Evolutionary conservation across 1,139 yeast species (phyloP).

Genomic region (Debaryomycetaceae sp.): DNA sequence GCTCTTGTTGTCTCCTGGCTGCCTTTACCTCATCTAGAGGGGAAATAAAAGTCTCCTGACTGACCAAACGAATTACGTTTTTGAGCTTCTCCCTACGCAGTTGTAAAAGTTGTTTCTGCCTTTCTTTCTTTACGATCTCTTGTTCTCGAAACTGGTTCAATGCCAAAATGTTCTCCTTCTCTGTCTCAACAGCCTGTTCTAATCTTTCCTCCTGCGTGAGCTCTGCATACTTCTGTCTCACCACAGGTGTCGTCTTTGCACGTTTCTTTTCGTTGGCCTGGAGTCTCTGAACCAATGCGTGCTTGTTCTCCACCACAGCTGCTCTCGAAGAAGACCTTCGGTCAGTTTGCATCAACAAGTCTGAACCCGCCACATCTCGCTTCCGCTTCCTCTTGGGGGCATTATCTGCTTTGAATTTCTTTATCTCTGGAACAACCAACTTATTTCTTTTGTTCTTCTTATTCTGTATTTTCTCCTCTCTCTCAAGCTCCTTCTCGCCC

Average conservation of each 20-base stretch:
- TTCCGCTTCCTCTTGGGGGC: conserved; percentile 12
- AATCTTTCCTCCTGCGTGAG: conserved; percentile 85
- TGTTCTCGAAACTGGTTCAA: conserved; percentile 77
- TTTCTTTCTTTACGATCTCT: conserved; percentile 76
- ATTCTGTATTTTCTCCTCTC: conserved; percentile 44
- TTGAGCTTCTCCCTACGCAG: conserved; percentile 59
- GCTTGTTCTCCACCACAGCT: conserved; percentile 75
- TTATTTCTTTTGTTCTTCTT: conserved; percentile 36
- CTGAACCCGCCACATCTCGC: conserved; percentile 32
- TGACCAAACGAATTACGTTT: conserved; percentile 51
- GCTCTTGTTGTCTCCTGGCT: conserved; percentile 26
- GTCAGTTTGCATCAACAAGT: conserved; percentile 42
- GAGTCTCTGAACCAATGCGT: conserved; percentile 71
- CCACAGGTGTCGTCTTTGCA: conserved; percentile 44
- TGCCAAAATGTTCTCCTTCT: conserved; percentile 67
- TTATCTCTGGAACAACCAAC: conserved; percentile 45
- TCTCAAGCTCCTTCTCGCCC: conserved; percentile 63
- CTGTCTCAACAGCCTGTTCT: conserved; percentile 84
- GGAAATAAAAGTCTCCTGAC: conserved; percentile 34
- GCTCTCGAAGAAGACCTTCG: conserved; percentile 78
- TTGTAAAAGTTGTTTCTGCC: conserved; percentile 67
- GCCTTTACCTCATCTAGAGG: conserved; percentile 58
- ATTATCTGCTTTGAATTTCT: conserved; percentile 24
- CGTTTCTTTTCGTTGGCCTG: conserved; percentile 68
- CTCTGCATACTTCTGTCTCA: conserved; percentile 42